These are phyloP conservation scores for Camelina neglecta DNA, from an alignment of 345 rosid species.

Conservation along the genomic window DNA sequence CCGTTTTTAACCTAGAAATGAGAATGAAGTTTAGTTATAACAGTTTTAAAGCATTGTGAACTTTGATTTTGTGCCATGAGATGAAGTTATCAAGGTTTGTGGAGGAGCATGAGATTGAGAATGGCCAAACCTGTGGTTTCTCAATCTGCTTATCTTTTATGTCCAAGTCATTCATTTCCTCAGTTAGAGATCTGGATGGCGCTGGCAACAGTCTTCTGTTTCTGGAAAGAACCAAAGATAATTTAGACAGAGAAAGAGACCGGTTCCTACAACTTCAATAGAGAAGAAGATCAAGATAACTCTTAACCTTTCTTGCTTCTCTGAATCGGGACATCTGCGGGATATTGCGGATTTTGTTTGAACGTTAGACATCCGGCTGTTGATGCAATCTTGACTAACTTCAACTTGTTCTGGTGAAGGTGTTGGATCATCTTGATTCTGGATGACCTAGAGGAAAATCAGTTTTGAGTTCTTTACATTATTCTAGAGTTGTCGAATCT, in stretches of 20 bases:
- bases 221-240: constrained; percentile 33
- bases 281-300: not conserved
- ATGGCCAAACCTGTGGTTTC: constrained; percentile 61
- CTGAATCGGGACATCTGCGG: constrained; percentile 34
- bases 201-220: constrained; percentile 76
- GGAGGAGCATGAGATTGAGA: constrained; percentile 17
- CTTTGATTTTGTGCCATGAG: constrained; percentile 1
- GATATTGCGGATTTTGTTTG: constrained; percentile 34
- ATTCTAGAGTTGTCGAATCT: not conserved
- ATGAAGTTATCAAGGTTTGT: not conserved
- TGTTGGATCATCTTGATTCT: constrained; percentile 27
- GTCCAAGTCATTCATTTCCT: constrained; percentile 56
- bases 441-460: constrained; percentile 12
- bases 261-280: not conserved
- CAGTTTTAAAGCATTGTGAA: constrained; percentile 17
- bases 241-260: not conserved
- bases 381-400: constrained; percentile 28
- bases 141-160: constrained; percentile 54
- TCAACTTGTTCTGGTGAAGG: constrained; percentile 36
- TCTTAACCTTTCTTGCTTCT: constrained; percentile 40
- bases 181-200: constrained; percentile 56
- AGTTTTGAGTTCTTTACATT: not conserved
- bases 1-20: constrained; percentile 27
- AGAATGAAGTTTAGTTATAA: not conserved
- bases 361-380: constrained; percentile 20